phyloP scores from a whole-genome alignment of 2,329 filamentous ascomycete species.

The Myriosclerotinia scirpicola region DNA sequence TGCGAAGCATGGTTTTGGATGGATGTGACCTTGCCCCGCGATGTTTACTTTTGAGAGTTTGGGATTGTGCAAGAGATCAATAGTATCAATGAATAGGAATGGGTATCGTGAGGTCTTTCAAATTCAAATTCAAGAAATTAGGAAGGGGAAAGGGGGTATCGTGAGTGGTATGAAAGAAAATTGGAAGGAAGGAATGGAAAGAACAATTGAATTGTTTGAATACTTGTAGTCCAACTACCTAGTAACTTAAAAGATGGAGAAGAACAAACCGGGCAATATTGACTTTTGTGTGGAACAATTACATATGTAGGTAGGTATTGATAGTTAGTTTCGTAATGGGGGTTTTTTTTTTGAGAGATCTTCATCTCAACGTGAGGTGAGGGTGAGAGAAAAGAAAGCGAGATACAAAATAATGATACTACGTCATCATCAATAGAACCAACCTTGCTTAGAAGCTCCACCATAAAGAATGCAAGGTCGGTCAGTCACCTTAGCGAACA shows the following conservation, averaged over 20 bases:
- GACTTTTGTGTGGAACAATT: constrained; percentile 8
- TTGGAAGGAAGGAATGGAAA: neutral
- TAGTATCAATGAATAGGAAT: constrained; percentile 12
- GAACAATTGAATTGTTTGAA: neutral
- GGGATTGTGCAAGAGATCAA: constrained; percentile 26
- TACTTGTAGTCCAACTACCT: constrained; percentile 4
- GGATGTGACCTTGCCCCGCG: constrained; percentile 34
- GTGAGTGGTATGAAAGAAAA: neutral
- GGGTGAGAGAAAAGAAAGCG: neutral
- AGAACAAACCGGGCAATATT: constrained; percentile 10
- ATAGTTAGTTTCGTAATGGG: neutral
- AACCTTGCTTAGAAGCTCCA: neutral
- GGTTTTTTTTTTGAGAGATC: neutral
- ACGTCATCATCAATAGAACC: neutral
- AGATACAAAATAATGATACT: neutral
- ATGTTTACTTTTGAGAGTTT: constrained; percentile 7
- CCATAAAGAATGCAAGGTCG: neutral
- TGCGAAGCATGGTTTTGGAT: constrained; percentile 38
- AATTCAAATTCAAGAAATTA: neutral
- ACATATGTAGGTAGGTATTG: neutral
- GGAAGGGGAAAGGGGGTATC: neutral
- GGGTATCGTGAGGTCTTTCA: constrained; percentile 21
- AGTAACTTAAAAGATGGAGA: constrained; percentile 5
- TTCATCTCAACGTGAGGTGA: neutral
- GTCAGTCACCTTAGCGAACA: too few relatives aligned